Percentiles rank a stretch among this genome's conserved stretches.
phyloP scores from a whole-genome alignment of 1,139 yeast genomes.

The Debaryomyces udenii region DNA sequence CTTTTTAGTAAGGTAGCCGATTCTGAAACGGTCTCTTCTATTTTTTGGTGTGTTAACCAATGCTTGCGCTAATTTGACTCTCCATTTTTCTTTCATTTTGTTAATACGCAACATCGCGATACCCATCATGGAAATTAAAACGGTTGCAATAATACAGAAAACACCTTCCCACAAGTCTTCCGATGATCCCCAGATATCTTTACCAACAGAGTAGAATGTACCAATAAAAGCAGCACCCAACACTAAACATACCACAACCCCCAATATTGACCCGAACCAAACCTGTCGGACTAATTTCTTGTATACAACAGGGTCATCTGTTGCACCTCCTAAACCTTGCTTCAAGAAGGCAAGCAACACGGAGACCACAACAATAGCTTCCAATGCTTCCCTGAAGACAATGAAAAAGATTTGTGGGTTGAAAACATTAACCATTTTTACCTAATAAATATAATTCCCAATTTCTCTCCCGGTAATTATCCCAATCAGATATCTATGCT shows the following conservation, averaged over 20 bases:
- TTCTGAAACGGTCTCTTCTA: constrained; percentile 33
- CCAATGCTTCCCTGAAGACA: constrained; percentile 86
- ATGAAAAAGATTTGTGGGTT: constrained; percentile 74
- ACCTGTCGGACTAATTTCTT: constrained; percentile 70
- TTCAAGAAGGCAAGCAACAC: constrained; percentile 87
- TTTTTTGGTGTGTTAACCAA: constrained; percentile 48
- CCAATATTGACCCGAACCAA: constrained; percentile 75
- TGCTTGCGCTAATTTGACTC: constrained; percentile 83
- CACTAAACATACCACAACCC: constrained; percentile 71
- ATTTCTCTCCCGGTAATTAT: too few species aligned
- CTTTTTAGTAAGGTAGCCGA: constrained; percentile 52
- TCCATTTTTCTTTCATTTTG: constrained; percentile 90
- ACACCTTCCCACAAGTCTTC: constrained; percentile 96
- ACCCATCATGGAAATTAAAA: constrained; percentile 88
- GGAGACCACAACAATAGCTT: constrained; percentile 87
- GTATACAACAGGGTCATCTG: constrained; percentile 55
- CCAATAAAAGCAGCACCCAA: constrained; percentile 88
- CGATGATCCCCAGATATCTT: constrained; percentile 80
- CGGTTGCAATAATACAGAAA: constrained; percentile 78
- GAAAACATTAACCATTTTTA: constrained; percentile 45
- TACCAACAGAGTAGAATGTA: constrained; percentile 75
- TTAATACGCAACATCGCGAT: constrained; percentile 88
- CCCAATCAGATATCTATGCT: too few species aligned
- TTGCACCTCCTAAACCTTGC: constrained; percentile 69
- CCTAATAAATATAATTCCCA: neutral